A percentile compares a stretch with the other conserved stretches of the same genome.
These are phyloP conservation scores for Daldinia bambusicola DNA, from an alignment of 495 filamentous ascomycete species.

Conservation along the genomic window DNA sequence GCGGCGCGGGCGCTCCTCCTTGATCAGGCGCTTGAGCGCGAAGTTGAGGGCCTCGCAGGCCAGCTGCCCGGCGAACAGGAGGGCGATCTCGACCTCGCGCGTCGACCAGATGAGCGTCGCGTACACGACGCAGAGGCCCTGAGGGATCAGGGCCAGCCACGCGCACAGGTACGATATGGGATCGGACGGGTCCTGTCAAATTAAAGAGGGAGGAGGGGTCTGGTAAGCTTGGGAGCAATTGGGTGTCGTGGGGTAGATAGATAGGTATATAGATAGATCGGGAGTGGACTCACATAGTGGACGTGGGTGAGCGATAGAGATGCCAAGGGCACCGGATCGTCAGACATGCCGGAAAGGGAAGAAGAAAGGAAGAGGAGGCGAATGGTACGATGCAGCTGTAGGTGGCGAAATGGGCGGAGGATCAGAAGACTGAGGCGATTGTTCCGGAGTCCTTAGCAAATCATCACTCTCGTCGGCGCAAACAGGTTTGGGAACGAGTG, in stretches of 20 bases:
- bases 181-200: constrained; percentile 83
- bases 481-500: neutral
- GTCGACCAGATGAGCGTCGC: constrained; percentile 88
- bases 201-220: neutral
- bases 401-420: neutral
- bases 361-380: neutral
- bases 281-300: constrained; percentile 74
- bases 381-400: neutral
- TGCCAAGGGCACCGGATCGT: constrained; percentile 74
- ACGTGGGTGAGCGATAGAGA: constrained; percentile 95
- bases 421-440: neutral
- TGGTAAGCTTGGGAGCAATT: constrained; percentile 15
- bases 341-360: constrained; percentile 57
- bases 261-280: neutral
- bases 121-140: constrained; percentile 89
- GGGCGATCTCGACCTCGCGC: constrained; percentile 86
- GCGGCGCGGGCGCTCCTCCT: constrained; percentile 85
- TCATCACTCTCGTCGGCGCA: constrained; percentile 15
- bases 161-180: constrained; percentile 86
- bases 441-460: constrained; percentile 2
- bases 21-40: constrained; percentile 85
- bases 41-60: constrained; percentile 95
- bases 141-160: constrained; percentile 92
- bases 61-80: constrained; percentile 94
- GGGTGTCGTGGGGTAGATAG: neutral